A percentile compares a stretch with the other conserved stretches of the same genome.
These are phyloP conservation scores for Venturia pyrina DNA, from an alignment of 2,329 filamentous ascomycete species.

Conservation along the genomic window DNA sequence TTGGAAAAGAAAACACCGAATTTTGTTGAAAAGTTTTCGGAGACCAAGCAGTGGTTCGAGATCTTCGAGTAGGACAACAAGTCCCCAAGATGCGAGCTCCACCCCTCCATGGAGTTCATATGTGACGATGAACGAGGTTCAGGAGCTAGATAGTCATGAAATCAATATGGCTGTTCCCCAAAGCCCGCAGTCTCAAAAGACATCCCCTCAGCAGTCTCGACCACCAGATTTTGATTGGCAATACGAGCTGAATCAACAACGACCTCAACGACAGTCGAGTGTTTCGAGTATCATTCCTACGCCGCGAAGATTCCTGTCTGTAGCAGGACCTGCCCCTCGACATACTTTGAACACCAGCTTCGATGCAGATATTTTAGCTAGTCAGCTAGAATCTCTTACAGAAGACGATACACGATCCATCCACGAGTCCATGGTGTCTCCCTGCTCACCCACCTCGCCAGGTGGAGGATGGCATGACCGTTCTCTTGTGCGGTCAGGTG, in stretches of 20 bases:
- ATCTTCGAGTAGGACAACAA: not conserved
- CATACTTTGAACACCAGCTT: not conserved
- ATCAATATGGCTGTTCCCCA: not conserved
- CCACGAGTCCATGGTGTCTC: constrained; percentile 1
- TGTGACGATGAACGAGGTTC: not conserved
- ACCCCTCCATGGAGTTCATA: not conserved
- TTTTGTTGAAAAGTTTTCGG: not conserved
- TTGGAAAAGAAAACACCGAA: not conserved
- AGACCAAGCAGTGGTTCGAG: not conserved
- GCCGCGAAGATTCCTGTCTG: constrained; percentile 1
- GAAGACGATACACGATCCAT: not conserved
- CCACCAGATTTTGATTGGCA: not conserved
- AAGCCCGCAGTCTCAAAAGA: not conserved
- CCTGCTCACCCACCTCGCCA: constrained; percentile 5
- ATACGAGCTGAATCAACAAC: not conserved
- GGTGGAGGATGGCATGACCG: not conserved
- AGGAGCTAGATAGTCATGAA: constrained; percentile 5
- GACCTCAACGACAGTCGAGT: not conserved
- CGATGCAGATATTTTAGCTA: not conserved
- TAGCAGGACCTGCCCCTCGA: not conserved
- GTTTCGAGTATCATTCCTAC: constrained; percentile 6
- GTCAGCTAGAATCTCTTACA: not conserved
- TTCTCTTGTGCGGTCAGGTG: not conserved
- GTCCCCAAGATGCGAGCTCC: not conserved
- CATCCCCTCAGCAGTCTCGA: not conserved